Conservation (phyloP, 768 basidiomycete species). For the Sistotremastrum suecicum region DNA sequence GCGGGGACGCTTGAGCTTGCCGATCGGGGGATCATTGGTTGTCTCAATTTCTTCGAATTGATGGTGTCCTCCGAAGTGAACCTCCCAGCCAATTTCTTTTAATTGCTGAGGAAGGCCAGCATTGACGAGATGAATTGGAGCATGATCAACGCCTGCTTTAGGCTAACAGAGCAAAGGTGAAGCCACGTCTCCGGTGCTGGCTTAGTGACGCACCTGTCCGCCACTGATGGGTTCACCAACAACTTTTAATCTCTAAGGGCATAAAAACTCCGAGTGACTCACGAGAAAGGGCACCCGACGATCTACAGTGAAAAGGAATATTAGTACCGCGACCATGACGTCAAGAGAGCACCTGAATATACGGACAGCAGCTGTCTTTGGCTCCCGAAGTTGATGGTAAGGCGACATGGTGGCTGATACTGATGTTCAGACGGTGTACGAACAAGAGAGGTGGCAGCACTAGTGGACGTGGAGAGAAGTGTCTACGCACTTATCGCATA, state of each 20-base stretch:
- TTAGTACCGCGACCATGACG: no score
- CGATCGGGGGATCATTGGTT: constrained; percentile 63
- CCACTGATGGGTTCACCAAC: constrained; percentile 11
- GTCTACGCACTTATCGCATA: no score
- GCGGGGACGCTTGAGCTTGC: constrained; percentile 81
- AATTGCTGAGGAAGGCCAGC: constrained; percentile 76
- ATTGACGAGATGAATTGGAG: constrained; percentile 78
- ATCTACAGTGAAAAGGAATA: no score
- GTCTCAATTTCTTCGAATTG: constrained; percentile 66
- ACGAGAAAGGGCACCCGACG: no score
- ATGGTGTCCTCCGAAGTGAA: constrained; percentile 82
- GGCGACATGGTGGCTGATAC: no score
- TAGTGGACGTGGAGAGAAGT: no score
- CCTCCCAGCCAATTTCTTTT: constrained; percentile 70
- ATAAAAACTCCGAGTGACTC: background rate
- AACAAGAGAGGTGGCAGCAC: no score
- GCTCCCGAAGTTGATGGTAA: no score
- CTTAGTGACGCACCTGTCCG: constrained; percentile 12
- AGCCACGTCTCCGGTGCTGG: background rate
- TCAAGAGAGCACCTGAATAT: no score
- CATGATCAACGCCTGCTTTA: constrained; percentile 69
- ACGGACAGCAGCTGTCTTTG: no score
- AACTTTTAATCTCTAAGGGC: background rate
- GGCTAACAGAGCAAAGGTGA: constrained; percentile 28
- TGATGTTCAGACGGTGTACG: no score